Conservation (phyloP, 495 filamentous ascomycete species). For the Penicillium verhagenii region DNA sequence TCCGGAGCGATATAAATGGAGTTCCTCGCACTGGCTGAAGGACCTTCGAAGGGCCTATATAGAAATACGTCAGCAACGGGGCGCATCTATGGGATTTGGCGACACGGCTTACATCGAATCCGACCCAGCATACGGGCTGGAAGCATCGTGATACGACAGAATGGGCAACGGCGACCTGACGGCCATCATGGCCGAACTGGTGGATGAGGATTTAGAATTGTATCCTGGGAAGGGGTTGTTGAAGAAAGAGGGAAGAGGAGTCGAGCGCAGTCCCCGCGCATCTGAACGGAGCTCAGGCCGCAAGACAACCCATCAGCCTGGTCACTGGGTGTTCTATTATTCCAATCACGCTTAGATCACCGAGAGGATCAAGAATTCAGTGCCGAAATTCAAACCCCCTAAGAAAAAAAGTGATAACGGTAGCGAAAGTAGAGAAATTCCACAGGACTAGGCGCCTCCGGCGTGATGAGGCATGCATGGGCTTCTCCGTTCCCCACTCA, state of each 20-base stretch:
- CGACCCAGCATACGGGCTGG: constrained; percentile 17
- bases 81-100: not conserved
- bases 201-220: not conserved
- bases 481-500: constrained; percentile 18
- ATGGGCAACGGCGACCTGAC: constrained; percentile 37
- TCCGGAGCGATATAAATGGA: not conserved
- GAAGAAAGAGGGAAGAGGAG: constrained; percentile 6
- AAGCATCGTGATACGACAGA: constrained; percentile 16
- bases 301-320: constrained; percentile 11
- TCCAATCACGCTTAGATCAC: constrained; percentile 15
- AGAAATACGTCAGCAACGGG: constrained; percentile 4
- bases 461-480: constrained; percentile 29
- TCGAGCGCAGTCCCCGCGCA: constrained; percentile 8
- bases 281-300: constrained; percentile 16
- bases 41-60: constrained; percentile 12
- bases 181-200: constrained; percentile 25
- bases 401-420: not conserved
- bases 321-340: constrained; percentile 1
- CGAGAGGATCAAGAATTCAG: not conserved
- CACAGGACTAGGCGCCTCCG: constrained; percentile 24
- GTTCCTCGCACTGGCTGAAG: constrained; percentile 2
- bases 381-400: not conserved
- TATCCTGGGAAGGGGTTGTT: not conserved
- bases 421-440: not conserved
- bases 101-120: constrained; percentile 17